Evolutionary conservation across 495 filamentous ascomycete genomes (phyloP).

Genomic region (Talaromyces liani): DNA sequence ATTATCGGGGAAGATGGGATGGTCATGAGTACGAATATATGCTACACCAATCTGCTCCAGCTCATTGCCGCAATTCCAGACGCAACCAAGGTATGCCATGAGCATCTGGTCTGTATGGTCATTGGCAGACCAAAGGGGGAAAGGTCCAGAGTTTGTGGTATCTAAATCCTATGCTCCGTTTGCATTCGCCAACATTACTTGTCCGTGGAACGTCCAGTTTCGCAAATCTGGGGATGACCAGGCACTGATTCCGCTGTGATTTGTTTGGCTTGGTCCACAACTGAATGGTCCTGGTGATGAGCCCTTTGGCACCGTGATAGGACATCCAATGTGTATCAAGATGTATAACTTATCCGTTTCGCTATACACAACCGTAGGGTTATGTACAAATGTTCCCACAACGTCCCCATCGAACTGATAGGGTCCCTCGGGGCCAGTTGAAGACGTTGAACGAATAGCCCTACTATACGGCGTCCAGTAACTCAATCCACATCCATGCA

Average conservation of each 20-base stretch:
- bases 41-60: constrained; percentile 16
- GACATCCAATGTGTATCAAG: constrained; percentile 29
- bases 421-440: constrained; percentile 23
- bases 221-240: constrained; percentile 12
- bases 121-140: constrained; percentile 16
- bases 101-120: constrained; percentile 9
- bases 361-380: constrained; percentile 28
- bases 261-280: constrained; percentile 15
- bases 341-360: constrained; percentile 24
- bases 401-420: constrained; percentile 26
- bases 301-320: not conserved
- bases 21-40: constrained; percentile 13
- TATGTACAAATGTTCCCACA: constrained; percentile 27
- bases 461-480: constrained; percentile 31
- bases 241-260: constrained; percentile 15
- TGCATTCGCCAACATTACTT: constrained; percentile 10
- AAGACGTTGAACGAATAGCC: constrained; percentile 29
- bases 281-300: constrained; percentile 7
- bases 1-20: constrained; percentile 12
- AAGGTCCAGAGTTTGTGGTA: constrained; percentile 24
- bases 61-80: constrained; percentile 12
- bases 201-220: constrained; percentile 13
- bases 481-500: constrained; percentile 25
- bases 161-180: constrained; percentile 16
- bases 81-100: constrained; percentile 16